Conservation (phyloP, 2,329 filamentous ascomycete genomes). For the Claviceps sp. region DNA sequence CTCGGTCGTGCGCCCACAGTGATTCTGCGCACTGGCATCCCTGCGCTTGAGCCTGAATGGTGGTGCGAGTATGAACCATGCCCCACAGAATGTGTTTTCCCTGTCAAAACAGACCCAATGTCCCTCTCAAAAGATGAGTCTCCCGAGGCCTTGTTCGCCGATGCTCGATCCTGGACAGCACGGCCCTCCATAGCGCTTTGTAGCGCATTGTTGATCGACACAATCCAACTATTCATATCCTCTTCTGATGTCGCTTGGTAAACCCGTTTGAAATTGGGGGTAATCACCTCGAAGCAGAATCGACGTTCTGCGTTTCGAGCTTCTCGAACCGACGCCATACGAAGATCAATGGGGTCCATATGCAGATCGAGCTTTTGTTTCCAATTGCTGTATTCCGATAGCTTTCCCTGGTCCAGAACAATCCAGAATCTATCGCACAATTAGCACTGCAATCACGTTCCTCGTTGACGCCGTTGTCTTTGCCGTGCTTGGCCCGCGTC, state of each 20-base stretch:
- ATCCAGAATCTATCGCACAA: conserved; percentile 74
- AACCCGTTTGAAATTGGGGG: conserved; percentile 85
- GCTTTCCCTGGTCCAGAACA: conserved; percentile 86
- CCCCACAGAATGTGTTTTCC: conserved; percentile 66
- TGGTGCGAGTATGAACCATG: conserved; percentile 39
- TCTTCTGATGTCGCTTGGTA: conserved; percentile 98
- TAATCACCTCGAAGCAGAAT: conserved; percentile 98
- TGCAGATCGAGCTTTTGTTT: conserved; percentile 94
- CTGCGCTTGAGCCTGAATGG: conserved; percentile 28
- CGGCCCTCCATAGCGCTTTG: conserved; percentile 89
- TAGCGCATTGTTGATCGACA: conserved; percentile 89
- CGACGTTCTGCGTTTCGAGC: conserved; percentile 86
- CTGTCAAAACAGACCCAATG: conserved; percentile 84
- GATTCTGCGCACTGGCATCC: conserved; percentile 65
- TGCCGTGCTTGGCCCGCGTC: neutral
- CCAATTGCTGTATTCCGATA: conserved; percentile 99
- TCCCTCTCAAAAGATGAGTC: conserved; percentile 60
- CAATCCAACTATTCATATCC: conserved; percentile 95
- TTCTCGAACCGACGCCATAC: conserved; percentile 93
- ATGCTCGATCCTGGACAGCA: conserved; percentile 41
- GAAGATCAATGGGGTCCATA: conserved; percentile 93
- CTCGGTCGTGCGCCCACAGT: conserved; percentile 81
- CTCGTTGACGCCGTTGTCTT: neutral
- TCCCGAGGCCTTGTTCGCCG: conserved; percentile 20
- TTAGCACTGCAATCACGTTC: neutral